Base-by-base conservation (phyloP, 2,329 filamentous ascomycete species). In the Simplicillium sp. region DNA sequence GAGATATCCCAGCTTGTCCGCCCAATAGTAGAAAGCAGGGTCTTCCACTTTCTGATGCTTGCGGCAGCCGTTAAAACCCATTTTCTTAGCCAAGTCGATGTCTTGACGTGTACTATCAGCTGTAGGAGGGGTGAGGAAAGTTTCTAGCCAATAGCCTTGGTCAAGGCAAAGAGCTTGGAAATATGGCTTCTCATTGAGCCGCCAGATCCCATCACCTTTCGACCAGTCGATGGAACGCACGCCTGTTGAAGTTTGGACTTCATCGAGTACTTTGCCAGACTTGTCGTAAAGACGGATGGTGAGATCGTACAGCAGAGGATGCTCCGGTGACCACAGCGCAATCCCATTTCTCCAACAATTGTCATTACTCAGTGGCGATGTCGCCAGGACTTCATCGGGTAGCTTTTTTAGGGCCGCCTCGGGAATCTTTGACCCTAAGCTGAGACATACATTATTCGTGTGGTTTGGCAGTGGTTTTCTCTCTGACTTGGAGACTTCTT, bases 41-140 rank as follows among this genome's bases (percentile, higher is more conserved):
- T 78, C 73, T 55, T 80, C 77, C 33, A 80, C 73, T 51, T 80
- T 80, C 52, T 80, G 75, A 54, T 81, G 77, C 58, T 80, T 80
- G 42, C 77, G 67, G 53, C 76, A 80, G 2, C 75, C 77, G 51
- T 80, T 80, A 61, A 80, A 76, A 8, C 77, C 77, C 72, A 80
- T 77, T 14, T 62, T 63, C 59, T 79, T 79, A 14, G 66, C 59
- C 3, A 78, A 61, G 44, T 71, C 63, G 44, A 80, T 77, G 48
- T 80, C 76, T 0, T 48, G 40, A 45, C 66, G 68, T 13, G 77
- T 54, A 3, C 62, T 64, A 7, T 66, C 57, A 0, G 62, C 55
- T 0, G 64, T 64, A 0, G 75, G 74, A 1, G 76, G 75, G 4
- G 77, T 80, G 61, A 80, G 68, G 46, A 77, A 69, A 0, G 75